phyloP scores from a whole-genome alignment of 805 yeast species.

The Candida easanensis region DNA sequence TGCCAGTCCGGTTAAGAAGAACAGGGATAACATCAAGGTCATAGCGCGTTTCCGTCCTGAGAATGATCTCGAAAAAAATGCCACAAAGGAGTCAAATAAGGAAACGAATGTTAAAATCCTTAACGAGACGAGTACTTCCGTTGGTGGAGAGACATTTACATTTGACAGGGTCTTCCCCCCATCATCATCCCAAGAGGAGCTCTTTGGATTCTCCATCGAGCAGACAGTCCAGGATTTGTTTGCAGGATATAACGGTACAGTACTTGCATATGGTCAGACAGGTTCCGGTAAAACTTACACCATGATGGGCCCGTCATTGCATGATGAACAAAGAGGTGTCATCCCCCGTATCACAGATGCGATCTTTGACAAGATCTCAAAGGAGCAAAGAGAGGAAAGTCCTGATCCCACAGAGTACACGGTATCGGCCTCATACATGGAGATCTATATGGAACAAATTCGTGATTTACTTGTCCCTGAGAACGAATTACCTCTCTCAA shows the following conservation, averaged over 20 bases:
- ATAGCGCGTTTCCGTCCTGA: slow-evolving; percentile 72
- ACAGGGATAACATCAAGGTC: slow-evolving; percentile 50
- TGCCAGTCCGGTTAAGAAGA: slow-evolving; percentile 4
- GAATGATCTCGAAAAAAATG: slow-evolving; percentile 31
- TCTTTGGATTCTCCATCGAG: slow-evolving; percentile 56
- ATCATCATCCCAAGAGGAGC: slow-evolving; percentile 48
- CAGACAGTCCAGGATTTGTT: slow-evolving; percentile 69
- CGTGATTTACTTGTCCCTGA: slow-evolving; percentile 60
- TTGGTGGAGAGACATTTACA: slow-evolving; percentile 38
- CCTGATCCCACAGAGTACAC: slow-evolving; percentile 55
- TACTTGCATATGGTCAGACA: slow-evolving; percentile 77
- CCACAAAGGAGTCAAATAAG: slow-evolving; percentile 5
- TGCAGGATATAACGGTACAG: slow-evolving; percentile 74
- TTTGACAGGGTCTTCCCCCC: slow-evolving; percentile 65
- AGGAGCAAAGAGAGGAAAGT: slow-evolving; percentile 1
- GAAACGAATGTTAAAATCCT: slow-evolving; percentile 4
- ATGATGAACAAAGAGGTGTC: slow-evolving; percentile 43
- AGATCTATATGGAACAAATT: slow-evolving; percentile 76
- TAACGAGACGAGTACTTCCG: slow-evolving; percentile 13
- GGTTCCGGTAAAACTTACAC: slow-evolving; percentile 77
- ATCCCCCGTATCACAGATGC: slow-evolving; percentile 70
- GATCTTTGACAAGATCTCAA: slow-evolving; percentile 54
- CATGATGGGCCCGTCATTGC: slow-evolving; percentile 61
- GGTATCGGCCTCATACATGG: slow-evolving; percentile 68
- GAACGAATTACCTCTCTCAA: slow-evolving; percentile 33